A percentile compares a stretch with the other conserved stretches of the same genome.
These are phyloP conservation scores for Ustilaginoidea virens DNA, from an alignment of 2,329 filamentous ascomycete species.

Conservation along the genomic window DNA sequence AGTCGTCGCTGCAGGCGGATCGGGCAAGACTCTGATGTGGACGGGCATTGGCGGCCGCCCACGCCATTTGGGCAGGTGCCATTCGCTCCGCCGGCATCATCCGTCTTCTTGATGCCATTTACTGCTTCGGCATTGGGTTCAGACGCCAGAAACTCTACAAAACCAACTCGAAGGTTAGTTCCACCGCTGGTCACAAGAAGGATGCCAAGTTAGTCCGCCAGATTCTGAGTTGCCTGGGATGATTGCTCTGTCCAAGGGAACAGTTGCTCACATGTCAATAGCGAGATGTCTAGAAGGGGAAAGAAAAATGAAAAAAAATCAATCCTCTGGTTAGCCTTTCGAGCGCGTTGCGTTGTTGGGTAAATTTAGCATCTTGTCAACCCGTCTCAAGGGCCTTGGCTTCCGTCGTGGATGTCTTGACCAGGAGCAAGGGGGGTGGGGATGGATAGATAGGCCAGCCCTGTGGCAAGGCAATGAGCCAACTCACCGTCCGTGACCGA, in stretches of 20 bases:
- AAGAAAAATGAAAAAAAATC: too few relatives aligned
- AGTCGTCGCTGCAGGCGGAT: conserved; percentile 39
- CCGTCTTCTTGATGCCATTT: not conserved
- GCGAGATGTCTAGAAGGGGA: conserved; percentile 33
- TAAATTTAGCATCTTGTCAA: too few relatives aligned
- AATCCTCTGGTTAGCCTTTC: too few relatives aligned
- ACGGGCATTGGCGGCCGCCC: conserved; percentile 1
- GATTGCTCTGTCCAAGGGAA: too few relatives aligned
- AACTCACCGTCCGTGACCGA: conserved; percentile 33
- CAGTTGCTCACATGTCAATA: conserved; percentile 45
- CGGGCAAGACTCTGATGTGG: conserved; percentile 1
- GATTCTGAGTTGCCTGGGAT: too few relatives aligned
- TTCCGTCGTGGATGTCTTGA: too few relatives aligned
- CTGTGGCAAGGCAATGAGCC: too few relatives aligned
- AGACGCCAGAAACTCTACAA: conserved; percentile 41
- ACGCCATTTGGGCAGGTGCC: conserved; percentile 5
- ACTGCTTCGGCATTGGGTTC: conserved; percentile 6
- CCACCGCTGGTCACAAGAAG: conserved; percentile 51
- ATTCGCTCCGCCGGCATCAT: not conserved
- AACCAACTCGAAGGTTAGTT: conserved; percentile 53
- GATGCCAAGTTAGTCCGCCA: too few relatives aligned
- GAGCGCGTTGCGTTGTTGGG: too few relatives aligned
- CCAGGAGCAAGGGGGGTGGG: too few relatives aligned
- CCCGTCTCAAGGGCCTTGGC: too few relatives aligned
- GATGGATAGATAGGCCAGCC: too few relatives aligned